Percentiles rank a stretch among this genome's conserved stretches.
phyloP scores from a whole-genome alignment of 1,284 basidiomycete genomes.

The Athelia sp. region DNA sequence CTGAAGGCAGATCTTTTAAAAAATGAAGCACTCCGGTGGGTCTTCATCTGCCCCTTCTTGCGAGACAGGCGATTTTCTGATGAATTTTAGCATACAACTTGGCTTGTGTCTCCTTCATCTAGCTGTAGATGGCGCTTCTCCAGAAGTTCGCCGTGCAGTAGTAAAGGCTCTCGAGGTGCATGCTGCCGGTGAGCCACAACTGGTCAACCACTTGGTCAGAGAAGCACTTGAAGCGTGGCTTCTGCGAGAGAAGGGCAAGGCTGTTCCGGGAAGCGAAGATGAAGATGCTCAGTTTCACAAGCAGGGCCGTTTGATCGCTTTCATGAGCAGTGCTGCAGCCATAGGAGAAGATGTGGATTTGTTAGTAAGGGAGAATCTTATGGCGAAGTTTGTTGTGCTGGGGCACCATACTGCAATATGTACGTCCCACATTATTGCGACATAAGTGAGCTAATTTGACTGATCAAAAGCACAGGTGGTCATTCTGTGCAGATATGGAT shows the following conservation, averaged over 20 bases:
- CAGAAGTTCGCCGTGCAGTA: slow-evolving; percentile 47
- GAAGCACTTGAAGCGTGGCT: slow-evolving; percentile 51
- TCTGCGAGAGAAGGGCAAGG: slow-evolving; percentile 17
- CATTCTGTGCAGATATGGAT: slow-evolving; percentile 75
- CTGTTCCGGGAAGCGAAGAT: slow-evolving; percentile 17
- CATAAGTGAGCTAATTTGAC: not conserved
- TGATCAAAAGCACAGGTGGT: slow-evolving; percentile 31
- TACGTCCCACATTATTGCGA: slow-evolving; percentile 26
- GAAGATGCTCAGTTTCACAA: slow-evolving; percentile 33
- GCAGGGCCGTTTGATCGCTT: slow-evolving; percentile 40
- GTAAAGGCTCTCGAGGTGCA: slow-evolving; percentile 37
- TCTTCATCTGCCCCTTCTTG: slow-evolving; percentile 4
- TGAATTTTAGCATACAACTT: slow-evolving; percentile 43
- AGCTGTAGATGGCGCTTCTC: slow-evolving; percentile 49
- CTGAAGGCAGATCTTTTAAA: slow-evolving; percentile 52
- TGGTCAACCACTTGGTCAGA: slow-evolving; percentile 47
- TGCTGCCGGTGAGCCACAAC: slow-evolving; percentile 31
- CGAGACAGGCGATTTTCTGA: too few relatives aligned
- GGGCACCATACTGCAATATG: slow-evolving; percentile 74
- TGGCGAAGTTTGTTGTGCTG: slow-evolving; percentile 60
- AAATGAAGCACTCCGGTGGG: slow-evolving; percentile 55
- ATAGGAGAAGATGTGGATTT: slow-evolving; percentile 35
- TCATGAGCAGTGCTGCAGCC: slow-evolving; percentile 46
- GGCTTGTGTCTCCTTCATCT: slow-evolving; percentile 69
- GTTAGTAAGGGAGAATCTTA: slow-evolving; percentile 33